A percentile compares a stretch with the other conserved stretches of the same genome.
These are phyloP conservation scores for Candida krabiensis DNA, from an alignment of 805 yeast genomes.

Conservation along the genomic window DNA sequence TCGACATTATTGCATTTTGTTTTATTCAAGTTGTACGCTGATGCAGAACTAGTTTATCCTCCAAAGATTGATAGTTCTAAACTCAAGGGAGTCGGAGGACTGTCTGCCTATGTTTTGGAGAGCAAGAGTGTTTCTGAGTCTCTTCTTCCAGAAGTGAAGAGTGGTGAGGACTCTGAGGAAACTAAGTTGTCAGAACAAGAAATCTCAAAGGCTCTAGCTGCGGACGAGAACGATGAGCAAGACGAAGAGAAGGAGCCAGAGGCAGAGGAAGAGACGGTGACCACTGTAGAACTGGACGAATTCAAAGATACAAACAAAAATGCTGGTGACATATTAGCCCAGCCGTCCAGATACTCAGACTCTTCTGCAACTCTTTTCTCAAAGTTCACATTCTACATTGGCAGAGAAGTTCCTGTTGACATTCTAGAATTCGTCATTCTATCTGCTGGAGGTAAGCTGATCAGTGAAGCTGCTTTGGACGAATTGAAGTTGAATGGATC, in stretches of 20 bases:
- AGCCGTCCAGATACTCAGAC: constrained; percentile 63
- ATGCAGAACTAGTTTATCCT: constrained; percentile 84
- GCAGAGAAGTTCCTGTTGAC: constrained; percentile 95
- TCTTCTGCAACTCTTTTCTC: constrained; percentile 67
- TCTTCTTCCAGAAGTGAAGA: constrained; percentile 36
- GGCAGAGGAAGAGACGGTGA: constrained; percentile 36
- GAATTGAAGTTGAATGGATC: constrained; percentile 55
- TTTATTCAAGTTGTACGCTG: constrained; percentile 80
- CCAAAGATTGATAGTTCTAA: constrained; percentile 75
- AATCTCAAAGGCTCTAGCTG: constrained; percentile 52
- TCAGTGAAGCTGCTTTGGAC: constrained; percentile 86
- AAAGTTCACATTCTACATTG: constrained; percentile 77
- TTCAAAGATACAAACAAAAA: constrained; percentile 65
- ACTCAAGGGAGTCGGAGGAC: constrained; percentile 86
- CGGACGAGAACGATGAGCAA: constrained; percentile 43
- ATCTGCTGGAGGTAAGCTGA: constrained; percentile 81
- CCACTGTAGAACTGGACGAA: constrained; percentile 59
- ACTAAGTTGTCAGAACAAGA: constrained; percentile 41
- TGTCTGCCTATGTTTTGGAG: constrained; percentile 79
- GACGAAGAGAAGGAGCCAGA: constrained; percentile 38
- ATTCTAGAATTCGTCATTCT: constrained; percentile 83
- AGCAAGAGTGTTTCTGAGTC: constrained; percentile 36
- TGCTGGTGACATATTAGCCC: constrained; percentile 67
- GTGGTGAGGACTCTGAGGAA: constrained; percentile 31
- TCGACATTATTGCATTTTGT: constrained; percentile 89